Conservation (phyloP, 2,329 filamentous ascomycete species). For the Diaporthe sp. region DNA sequence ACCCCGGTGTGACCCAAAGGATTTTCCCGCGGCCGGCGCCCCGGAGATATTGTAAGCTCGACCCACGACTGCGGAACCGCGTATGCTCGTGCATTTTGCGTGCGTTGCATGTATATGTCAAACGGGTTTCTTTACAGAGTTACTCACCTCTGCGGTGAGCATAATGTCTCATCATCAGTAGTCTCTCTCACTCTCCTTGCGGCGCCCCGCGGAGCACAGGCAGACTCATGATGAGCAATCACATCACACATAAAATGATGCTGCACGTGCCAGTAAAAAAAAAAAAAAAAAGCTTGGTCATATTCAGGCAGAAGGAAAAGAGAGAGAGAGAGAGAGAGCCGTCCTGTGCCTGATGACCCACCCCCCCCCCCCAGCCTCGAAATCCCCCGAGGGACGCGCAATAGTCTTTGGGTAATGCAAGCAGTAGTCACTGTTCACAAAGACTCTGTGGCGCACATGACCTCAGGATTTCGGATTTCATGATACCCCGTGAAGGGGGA, state of each 20-base stretch:
- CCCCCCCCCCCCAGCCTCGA: neutral
- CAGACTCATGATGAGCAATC: neutral
- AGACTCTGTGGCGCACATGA: neutral
- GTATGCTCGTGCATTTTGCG: neutral
- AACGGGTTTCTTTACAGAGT: neutral
- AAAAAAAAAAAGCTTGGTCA: neutral
- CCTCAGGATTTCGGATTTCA: neutral
- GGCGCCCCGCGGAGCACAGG: neutral
- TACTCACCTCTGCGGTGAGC: neutral
- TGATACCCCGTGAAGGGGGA: neutral
- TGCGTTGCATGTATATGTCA: neutral
- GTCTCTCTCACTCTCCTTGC: too few relatives aligned
- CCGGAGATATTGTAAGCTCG: slow-evolving; percentile 14
- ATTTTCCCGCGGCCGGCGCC: slow-evolving; percentile 7
- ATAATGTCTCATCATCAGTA: neutral
- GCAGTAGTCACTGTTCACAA: neutral
- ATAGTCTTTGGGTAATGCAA: neutral
- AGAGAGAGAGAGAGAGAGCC: too few relatives aligned
- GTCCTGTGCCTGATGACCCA: neutral
- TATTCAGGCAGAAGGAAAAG: neutral
- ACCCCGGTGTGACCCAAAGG: slow-evolving; percentile 21
- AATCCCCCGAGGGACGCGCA: slow-evolving; percentile 16
- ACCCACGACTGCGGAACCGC: neutral
- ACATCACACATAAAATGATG: neutral
- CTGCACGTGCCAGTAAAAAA: neutral